Evolutionary conservation across 2,329 filamentous ascomycete species (phyloP).

Genomic region (Aspergillus alliaceus): DNA sequence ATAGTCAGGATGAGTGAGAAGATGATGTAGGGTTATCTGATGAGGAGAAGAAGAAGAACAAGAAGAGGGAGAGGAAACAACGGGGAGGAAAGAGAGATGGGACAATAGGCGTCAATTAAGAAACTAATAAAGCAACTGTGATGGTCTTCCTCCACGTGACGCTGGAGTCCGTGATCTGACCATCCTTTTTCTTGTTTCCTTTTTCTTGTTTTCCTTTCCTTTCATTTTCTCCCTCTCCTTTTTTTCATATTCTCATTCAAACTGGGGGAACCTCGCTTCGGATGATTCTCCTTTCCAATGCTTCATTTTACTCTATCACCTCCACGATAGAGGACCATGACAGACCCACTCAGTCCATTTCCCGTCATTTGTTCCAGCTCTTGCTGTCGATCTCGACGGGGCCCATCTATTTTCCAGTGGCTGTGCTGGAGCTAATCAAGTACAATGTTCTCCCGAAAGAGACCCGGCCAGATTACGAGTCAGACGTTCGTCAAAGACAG

Average conservation of each 20-base stretch:
- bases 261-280: not conserved
- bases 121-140: not conserved
- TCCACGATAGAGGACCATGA: conserved; percentile 9
- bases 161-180: not conserved
- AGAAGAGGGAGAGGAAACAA: not conserved
- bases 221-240: no score
- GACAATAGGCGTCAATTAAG: not conserved
- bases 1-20: not conserved
- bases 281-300: conserved; percentile 2
- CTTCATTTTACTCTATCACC: conserved; percentile 8
- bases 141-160: not conserved
- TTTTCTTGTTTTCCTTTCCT: not conserved
- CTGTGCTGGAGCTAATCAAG: conserved; percentile 6
- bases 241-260: not conserved
- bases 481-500: not conserved
- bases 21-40: not conserved
- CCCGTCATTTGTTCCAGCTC: not conserved
- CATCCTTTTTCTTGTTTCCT: not conserved
- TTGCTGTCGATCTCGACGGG: conserved; percentile 11
- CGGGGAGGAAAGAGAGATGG: not conserved
- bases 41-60: not conserved
- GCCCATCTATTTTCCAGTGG: conserved; percentile 13
- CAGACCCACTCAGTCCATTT: not conserved
- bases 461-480: not conserved
- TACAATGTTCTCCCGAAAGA: not conserved